phyloP scores from a whole-genome alignment of 257 asterid genomes.

The Jasminum sambac region DNA sequence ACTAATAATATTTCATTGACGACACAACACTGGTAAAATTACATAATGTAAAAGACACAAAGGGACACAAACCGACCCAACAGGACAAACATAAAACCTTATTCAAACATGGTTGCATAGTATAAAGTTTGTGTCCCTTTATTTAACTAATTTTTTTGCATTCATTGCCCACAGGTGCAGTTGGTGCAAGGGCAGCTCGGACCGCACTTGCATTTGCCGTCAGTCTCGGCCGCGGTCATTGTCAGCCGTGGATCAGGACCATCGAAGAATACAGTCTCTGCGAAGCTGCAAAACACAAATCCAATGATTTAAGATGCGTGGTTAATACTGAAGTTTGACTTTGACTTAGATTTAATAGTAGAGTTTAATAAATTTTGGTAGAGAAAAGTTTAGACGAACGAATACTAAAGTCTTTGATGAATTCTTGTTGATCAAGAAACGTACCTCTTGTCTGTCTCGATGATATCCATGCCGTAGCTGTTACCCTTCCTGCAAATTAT shows the following conservation, averaged over 20 bases:
- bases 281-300: constrained; percentile 40
- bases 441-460: constrained; percentile 38
- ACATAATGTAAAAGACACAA: background rate
- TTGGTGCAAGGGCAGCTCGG: constrained; percentile 52
- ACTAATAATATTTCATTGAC: background rate
- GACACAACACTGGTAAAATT: background rate
- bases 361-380: too few species aligned
- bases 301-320: background rate
- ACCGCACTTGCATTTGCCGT: constrained; percentile 72
- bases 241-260: too few species aligned
- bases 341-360: too few species aligned
- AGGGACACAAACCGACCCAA: background rate
- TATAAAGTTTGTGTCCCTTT: constrained; percentile 3
- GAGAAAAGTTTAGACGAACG: too few species aligned
- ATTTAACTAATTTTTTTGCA: constrained; percentile 3
- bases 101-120: constrained; percentile 4
- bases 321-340: too few species aligned
- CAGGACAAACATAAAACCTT: background rate
- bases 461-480: constrained; percentile 20
- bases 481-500: constrained; percentile 37
- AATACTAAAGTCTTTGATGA: background rate
- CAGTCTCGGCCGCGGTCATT: constrained; percentile 49
- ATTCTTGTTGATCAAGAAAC: background rate
- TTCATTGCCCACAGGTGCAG: constrained; percentile 62
- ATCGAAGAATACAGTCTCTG: constrained; percentile 38